Percentiles rank a stretch among this genome's conserved stretches.
Evolutionary conservation across 2,329 filamentous ascomycete species (phyloP).

Genomic region (Aspergillus sp.): DNA sequence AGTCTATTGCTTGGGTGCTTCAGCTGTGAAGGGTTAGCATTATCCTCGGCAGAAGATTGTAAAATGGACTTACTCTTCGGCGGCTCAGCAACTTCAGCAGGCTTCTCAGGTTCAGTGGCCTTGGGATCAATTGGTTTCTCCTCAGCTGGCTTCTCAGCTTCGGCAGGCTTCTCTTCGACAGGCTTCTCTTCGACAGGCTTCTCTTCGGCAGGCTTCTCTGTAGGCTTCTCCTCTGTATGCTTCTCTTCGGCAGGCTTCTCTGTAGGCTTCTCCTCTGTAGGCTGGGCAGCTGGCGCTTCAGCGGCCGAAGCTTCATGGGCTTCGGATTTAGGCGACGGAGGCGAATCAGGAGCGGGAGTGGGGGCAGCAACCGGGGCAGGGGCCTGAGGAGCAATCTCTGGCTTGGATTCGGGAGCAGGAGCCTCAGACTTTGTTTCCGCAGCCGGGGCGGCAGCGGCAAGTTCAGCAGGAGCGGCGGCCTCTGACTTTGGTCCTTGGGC

Average conservation of each 20-base stretch:
- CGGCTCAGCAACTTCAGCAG: constrained; percentile 5
- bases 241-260: not conserved
- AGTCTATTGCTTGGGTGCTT: constrained; percentile 4
- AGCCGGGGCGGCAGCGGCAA: constrained; percentile 3
- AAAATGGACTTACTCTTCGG: constrained; percentile 5
- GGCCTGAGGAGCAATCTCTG: constrained; percentile 1
- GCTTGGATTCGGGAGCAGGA: not conserved
- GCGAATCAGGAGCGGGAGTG: not conserved
- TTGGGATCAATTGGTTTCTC: constrained; percentile 7
- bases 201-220: not conserved
- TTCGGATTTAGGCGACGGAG: constrained; percentile 4
- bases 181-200: constrained; percentile 6
- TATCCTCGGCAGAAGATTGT: not conserved
- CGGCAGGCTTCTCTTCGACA: not conserved
- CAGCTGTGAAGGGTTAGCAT: constrained; percentile 5
- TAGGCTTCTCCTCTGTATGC: not conserved
- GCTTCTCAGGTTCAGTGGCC: not conserved
- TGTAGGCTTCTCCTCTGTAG: not conserved
- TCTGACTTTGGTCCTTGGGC: not conserved
- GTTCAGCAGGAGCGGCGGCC: constrained; percentile 3
- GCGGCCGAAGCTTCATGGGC: not conserved
- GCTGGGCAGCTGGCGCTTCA: constrained; percentile 1
- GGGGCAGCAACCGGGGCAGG: not conserved
- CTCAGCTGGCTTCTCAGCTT: constrained; percentile 2
- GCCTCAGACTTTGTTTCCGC: not conserved